Base-by-base conservation (phyloP, 192 early-diverging fungal species). In the Linnemannia elongata region DNA sequence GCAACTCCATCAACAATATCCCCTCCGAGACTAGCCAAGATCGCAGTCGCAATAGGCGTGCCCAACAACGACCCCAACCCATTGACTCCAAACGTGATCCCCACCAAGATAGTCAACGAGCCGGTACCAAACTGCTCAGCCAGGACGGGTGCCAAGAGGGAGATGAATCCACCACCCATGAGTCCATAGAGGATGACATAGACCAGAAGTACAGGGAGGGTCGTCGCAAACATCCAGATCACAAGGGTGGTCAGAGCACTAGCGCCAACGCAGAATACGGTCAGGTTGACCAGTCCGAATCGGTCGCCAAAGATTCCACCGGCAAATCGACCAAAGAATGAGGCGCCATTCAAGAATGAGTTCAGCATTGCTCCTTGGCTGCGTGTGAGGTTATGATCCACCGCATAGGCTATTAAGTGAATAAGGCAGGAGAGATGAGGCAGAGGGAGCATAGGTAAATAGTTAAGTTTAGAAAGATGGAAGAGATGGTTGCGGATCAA, bases 161-260 rank as follows among this genome's bases (percentile, higher is more conserved):
- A 77, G 33, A 91, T 85, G 66, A 88, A 92, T 6, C 87, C 91
- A 54, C 90, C 90, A 5, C 90, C 90, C 77, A 89, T 79, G 39
- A 91, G 57, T 7, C 91, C 91, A 80, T 89, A 92, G 13, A 89
- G 76, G 5, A 91, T 79, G 13, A 88, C 84, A 77, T 90, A 92
- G 15, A 88, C 87, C 63, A 88, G 73, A 1, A 92, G 68, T 10
- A 82, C 73, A 8, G 89, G 77, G 6, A 85, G 80, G 8, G 88
- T 75, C 12, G 83, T 82, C 52, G 91, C 91, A 74, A 86, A 80
- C 69, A 89, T 82, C 91, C 91, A 92, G 8, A 92, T 33, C 1
- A 75, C 54, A 1, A 92, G 73, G 49, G 89, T 90, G 30, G 89
- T 89, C 20, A 92, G n/a, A 2, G 90, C 89, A 44, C 88, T 88